Base-by-base conservation (phyloP, 2,329 filamentous ascomycete genomes). In the Phaeosphaeriaceae sp. region DNA sequence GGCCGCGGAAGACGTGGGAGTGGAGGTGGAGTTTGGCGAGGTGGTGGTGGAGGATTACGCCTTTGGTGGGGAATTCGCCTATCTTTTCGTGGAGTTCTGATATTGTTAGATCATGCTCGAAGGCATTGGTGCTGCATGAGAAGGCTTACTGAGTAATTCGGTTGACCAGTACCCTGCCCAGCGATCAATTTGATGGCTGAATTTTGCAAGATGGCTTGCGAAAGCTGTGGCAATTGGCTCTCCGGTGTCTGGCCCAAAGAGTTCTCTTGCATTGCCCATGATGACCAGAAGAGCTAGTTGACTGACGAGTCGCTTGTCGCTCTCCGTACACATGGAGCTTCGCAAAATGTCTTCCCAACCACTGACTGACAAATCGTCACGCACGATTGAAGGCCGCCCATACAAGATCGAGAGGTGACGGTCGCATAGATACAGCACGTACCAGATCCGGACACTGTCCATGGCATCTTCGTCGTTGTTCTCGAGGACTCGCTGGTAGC, bases 321-420 rank as follows among this genome's bases (percentile, higher is more conserved):
- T 81, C 0, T 84, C 80, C 0, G 81, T 85, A 2, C 84, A 80
- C 20, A 82, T 77, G 0, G 84, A 79, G 0, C 81, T 80, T 36
- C 82, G 79, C n/a, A 87, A 72, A 46, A 88, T 85, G 1, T 79
- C 77, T 51, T 88, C 84, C 76, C 85, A 85, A 5, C 85, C 85
- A 50, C 85, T 82, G 41, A 88, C 85, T 0, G 84, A 82, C 15
- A 79, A 74, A 53, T 88, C 85, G 51, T 88, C 86, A 25, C 84
- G 83, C 0, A 88, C 84, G 9, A 87, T 83, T 0, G 85, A 83
- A 1, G 85, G 84, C 2, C 87, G 79, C 1, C 85, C 85, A 53
- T 89, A 88, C 0, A 87, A 76, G 21, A 87, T 88, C 19, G 85
- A 86, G 25, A 89, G 85, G 69, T 89, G 87, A 60, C 88, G 87